These are phyloP conservation scores for Corynascus novoguineensis DNA, from an alignment of 495 filamentous ascomycete genomes.

Conservation along the genomic window DNA sequence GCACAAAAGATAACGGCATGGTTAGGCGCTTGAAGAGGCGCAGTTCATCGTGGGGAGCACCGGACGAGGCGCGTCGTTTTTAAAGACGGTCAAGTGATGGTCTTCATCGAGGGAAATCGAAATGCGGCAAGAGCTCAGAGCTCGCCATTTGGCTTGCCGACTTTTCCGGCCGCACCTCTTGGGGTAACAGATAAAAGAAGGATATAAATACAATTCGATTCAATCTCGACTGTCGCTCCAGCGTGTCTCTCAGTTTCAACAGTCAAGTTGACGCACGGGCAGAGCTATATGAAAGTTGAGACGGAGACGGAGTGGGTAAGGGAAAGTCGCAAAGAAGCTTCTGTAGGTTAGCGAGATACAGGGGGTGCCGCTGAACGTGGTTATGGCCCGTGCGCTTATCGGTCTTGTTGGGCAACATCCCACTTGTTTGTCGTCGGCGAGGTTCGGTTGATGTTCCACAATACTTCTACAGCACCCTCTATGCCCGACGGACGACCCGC, in stretches of 20 bases:
- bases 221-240: not conserved
- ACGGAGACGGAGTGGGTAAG: not conserved
- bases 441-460: not conserved
- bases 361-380: not conserved
- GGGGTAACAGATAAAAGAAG: not conserved
- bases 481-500: no score
- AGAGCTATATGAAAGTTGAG: not conserved
- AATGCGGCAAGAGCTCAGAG: not conserved
- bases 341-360: no score
- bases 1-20: constrained; percentile 42
- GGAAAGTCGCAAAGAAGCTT: not conserved
- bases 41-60: constrained; percentile 5
- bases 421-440: not conserved
- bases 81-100: not conserved
- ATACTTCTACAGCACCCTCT: not conserved
- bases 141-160: constrained; percentile 1
- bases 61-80: not conserved
- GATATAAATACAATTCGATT: not conserved
- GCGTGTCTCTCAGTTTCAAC: not conserved
- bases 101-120: not conserved
- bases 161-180: not conserved
- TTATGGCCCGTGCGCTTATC: constrained; percentile 19
- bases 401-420: constrained; percentile 6
- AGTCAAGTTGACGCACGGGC: not conserved
- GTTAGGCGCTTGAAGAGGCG: not conserved